Percentiles rank a stretch among this genome's conserved stretches.
These are phyloP conservation scores for Gliomastix tumulicola DNA, from an alignment of 2,329 filamentous ascomycete species.

Conservation along the genomic window DNA sequence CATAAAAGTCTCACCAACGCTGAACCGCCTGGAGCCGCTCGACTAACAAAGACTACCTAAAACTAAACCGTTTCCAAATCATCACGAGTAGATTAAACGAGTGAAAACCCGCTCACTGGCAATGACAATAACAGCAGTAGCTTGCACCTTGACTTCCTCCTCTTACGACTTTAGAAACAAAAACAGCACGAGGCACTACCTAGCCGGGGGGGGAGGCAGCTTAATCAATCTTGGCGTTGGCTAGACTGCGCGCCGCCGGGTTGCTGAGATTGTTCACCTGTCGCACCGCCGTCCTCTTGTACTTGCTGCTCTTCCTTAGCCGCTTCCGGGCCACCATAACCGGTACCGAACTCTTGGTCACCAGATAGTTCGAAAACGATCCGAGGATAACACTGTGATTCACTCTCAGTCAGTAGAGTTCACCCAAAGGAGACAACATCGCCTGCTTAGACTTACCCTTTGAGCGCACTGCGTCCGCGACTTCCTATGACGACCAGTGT, in stretches of 20 bases:
- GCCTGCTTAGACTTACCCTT: slow-evolving; percentile 63
- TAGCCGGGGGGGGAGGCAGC: too few species aligned
- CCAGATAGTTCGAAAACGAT: slow-evolving; percentile 94
- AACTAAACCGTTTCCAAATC: too few species aligned
- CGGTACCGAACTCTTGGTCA: slow-evolving; percentile 92
- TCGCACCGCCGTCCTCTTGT: slow-evolving; percentile 58
- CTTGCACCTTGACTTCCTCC: too few species aligned
- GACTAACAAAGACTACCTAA: too few species aligned
- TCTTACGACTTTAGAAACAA: too few species aligned
- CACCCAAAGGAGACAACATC: not conserved
- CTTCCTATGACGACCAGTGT: slow-evolving; percentile 92
- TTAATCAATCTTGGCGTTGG: slow-evolving; percentile 69
- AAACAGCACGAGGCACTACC: too few species aligned
- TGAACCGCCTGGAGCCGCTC: too few species aligned
- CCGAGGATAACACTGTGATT: slow-evolving; percentile 74
- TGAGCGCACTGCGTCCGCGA: slow-evolving; percentile 82
- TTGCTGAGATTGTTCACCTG: slow-evolving; percentile 78
- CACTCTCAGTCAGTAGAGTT: slow-evolving; percentile 7
- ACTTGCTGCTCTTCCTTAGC: slow-evolving; percentile 78
- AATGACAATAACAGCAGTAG: too few species aligned
- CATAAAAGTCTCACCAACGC: too few species aligned
- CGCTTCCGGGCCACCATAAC: slow-evolving; percentile 97
- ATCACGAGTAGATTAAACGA: too few species aligned
- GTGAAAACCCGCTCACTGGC: too few species aligned
- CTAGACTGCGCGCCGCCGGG: slow-evolving; percentile 58